Percentiles rank a stretch among this genome's conserved stretches.
phyloP scores from a whole-genome alignment of 2,329 filamentous ascomycete genomes.

The Didymella segeticola region DNA sequence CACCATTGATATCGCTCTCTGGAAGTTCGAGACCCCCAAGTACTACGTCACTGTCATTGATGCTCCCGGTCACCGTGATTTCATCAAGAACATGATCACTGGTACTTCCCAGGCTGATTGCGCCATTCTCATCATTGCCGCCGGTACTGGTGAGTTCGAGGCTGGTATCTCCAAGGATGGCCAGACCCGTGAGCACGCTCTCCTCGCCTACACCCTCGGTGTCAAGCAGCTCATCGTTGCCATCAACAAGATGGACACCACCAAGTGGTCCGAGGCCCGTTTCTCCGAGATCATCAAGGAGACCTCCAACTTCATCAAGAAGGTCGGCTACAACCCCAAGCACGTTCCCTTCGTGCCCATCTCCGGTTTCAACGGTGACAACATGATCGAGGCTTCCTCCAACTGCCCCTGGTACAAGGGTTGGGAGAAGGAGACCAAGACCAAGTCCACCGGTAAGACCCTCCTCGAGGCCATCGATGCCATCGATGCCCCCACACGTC shows the following conservation, averaged over 20 bases:
- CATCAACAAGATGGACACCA: constrained; percentile 99
- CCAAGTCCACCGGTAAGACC: constrained; percentile 91
- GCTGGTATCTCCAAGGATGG: constrained; percentile 99
- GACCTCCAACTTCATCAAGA: constrained; percentile 99
- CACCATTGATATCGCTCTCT: constrained; percentile 99
- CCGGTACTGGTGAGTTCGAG: constrained; percentile 99
- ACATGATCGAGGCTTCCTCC: constrained; percentile 90
- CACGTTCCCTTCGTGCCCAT: constrained; percentile 97
- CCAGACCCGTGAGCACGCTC: constrained; percentile 99
- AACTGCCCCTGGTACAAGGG: constrained; percentile 99
- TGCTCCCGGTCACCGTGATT: constrained; percentile 99
- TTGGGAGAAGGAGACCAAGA: constrained; percentile 98
- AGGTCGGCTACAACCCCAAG: constrained; percentile 99
- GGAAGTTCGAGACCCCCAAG: constrained; percentile 99
- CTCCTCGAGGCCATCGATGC: constrained; percentile 98
- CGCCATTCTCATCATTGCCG: constrained; percentile 99
- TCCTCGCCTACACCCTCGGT: constrained; percentile 99
- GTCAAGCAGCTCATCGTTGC: constrained; percentile 99
- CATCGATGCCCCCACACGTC: constrained; percentile 91
- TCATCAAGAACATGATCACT: constrained; percentile 99
- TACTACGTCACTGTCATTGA: constrained; percentile 96
- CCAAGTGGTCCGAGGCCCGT: constrained; percentile 96
- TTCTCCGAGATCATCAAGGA: constrained; percentile 99
- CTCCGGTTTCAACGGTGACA: constrained; percentile 99
- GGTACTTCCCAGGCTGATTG: constrained; percentile 99